phyloP scores from a whole-genome alignment of 179 eudicot genomes.

The Silene noctiflora region DNA sequence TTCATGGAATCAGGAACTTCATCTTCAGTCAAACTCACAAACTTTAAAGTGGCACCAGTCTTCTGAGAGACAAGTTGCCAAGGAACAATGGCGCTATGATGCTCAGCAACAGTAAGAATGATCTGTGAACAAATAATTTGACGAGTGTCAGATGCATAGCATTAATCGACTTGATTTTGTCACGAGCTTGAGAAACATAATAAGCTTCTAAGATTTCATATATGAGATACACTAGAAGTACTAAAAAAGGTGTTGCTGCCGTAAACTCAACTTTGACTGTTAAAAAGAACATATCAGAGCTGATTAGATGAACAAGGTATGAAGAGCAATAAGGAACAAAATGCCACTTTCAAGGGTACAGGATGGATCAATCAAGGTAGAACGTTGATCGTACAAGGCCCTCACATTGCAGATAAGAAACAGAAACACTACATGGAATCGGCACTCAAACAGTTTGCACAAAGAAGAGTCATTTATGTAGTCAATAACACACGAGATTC shows the following conservation, averaged over 20 bases:
- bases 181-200: not conserved
- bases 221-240: too few relatives aligned
- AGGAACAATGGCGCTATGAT: constrained; percentile 96
- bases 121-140: constrained; percentile 42
- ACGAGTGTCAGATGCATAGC: constrained; percentile 1
- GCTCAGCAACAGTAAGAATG: constrained; percentile 82
- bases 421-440: not conserved
- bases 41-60: constrained; percentile 80
- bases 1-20: constrained; percentile 75
- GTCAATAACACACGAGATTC: not conserved
- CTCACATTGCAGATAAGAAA: not conserved
- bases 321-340: not conserved
- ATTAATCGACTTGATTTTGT: not conserved
- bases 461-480: not conserved
- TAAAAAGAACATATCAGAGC: not conserved
- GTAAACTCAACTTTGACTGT: not conserved
- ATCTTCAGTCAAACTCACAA: constrained; percentile 59
- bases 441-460: not conserved
- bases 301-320: not conserved
- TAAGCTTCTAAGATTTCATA: not conserved
- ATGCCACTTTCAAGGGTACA: not conserved
- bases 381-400: not conserved
- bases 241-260: not conserved
- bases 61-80: constrained; percentile 88
- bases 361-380: not conserved